Evolutionary conservation across 2,329 filamentous ascomycete genomes (phyloP), one percentile per base, ranked within the genome.

Genomic region (Orbilia blumenaviensis): DNA sequence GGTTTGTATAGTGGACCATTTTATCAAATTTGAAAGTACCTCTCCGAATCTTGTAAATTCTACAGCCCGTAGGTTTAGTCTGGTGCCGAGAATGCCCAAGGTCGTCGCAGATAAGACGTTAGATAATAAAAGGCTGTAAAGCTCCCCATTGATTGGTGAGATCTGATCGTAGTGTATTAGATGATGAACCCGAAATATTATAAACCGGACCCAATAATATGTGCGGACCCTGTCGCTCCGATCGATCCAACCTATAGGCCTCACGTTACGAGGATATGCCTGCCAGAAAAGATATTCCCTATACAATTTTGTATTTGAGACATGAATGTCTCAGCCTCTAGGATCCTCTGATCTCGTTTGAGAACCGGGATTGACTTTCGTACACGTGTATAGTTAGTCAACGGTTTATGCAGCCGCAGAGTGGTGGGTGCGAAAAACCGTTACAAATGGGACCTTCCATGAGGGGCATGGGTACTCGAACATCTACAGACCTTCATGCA

Each of bases 221-320:
- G n/a, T n/a, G n/a, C n/a, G n/a, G n/a, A n/a, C n/a, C n/a, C 27
- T 48, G 12, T 48, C 25, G 14, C 21, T 21, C n/a, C 42, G 56
- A 75, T 75, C 69, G 69, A 75, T 75, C 54, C 44, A 62, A 62
- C 34, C 23, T 52, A 27, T 54, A 66, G 46, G 23, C 9, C 14
- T 27, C 41, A 14, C 42, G 16, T 36, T 9, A 27, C 16, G 36
- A 54, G 44, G 29, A 34, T 36, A 38, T 23, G 27, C 46, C 27
- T 0, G n/a, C 21, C 16, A 41, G 36, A 6, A 21, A n/a, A 12
- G 60, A 25, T 29, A n/a, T 34, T 21, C n/a, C 42, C 50, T 44
- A 61, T 18, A 52, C 41, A 54, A 61, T 12, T 36, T 1, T 12
- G n/a, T 9, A 48, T 38, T 21, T 69, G 44, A 69, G 50, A 69